Conservation (phyloP, 164 flowering plant species). For the Chimonanthus praecox region DNA sequence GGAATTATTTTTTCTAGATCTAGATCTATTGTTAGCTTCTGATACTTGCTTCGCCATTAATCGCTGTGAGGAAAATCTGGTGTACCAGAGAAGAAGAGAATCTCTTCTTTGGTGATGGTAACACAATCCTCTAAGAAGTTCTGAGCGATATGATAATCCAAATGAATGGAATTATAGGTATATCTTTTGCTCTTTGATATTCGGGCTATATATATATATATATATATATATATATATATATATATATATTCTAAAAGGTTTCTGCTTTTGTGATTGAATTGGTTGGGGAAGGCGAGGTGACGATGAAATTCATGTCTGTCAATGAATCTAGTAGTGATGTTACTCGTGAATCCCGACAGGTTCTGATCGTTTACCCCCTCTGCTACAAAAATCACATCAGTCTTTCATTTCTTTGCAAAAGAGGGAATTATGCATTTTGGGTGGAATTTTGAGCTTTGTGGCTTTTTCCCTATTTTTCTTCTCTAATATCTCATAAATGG, state of each 20-base stretch:
- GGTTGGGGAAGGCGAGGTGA: conserved; percentile 42
- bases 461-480: no score
- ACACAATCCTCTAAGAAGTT: conserved; percentile 33
- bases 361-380: conserved; percentile 48
- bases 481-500: no score
- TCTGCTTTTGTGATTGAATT: no score
- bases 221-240: not conserved
- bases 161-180: no score
- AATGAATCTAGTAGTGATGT: conserved; percentile 56
- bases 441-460: no score
- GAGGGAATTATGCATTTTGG: no score
- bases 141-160: conserved; percentile 13
- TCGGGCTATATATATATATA: no score
- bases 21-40: not conserved
- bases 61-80: conserved; percentile 20
- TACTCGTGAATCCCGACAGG: conserved; percentile 69
- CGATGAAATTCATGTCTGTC: conserved; percentile 67
- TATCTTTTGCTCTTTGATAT: not conserved
- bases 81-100: conserved; percentile 17
- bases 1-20: not conserved
- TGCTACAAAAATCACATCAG: no score
- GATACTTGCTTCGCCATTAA: not conserved
- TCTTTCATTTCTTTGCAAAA: no score
- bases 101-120: conserved; percentile 18
- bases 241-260: no score